Conservation (phyloP, 805 yeast species). For the Ogataea zsoltii region DNA sequence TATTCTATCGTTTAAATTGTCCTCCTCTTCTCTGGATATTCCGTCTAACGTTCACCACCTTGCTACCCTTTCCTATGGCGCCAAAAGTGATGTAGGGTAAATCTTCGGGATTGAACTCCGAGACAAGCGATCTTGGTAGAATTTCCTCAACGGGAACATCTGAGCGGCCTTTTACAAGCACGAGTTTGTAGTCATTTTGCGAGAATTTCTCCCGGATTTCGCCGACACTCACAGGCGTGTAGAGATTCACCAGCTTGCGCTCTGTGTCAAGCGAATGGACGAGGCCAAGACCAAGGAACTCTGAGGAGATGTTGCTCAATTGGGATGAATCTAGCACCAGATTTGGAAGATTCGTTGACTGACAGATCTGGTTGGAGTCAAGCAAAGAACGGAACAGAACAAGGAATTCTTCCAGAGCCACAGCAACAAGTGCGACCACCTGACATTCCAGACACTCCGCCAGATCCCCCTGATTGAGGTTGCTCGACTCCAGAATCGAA, state of each 20-base stretch:
- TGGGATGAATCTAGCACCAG: conserved; percentile 23
- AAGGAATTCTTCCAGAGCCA: conserved; percentile 29
- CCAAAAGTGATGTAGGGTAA: conserved; percentile 44
- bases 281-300: conserved; percentile 55
- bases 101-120: conserved; percentile 10
- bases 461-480: conserved; percentile 36
- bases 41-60: conserved; percentile 48
- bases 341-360: conserved; percentile 25
- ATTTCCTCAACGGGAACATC: conserved; percentile 57
- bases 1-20: not conserved
- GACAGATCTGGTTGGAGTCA: conserved; percentile 3
- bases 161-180: conserved; percentile 62
- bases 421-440: conserved; percentile 40
- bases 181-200: conserved; percentile 29
- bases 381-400: conserved; percentile 15
- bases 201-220: conserved; percentile 15
- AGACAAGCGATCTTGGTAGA: conserved; percentile 26
- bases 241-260: conserved; percentile 48
- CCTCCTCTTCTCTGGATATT: conserved; percentile 41
- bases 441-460: conserved; percentile 41
- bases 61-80: conserved; percentile 43
- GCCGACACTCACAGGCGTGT: conserved; percentile 45
- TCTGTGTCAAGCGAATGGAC: conserved; percentile 62
- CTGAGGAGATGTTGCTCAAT: conserved; percentile 14
- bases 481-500: conserved; percentile 35